Conservation (phyloP, 768 basidiomycete species). For the Lactifluus echinatus region DNA sequence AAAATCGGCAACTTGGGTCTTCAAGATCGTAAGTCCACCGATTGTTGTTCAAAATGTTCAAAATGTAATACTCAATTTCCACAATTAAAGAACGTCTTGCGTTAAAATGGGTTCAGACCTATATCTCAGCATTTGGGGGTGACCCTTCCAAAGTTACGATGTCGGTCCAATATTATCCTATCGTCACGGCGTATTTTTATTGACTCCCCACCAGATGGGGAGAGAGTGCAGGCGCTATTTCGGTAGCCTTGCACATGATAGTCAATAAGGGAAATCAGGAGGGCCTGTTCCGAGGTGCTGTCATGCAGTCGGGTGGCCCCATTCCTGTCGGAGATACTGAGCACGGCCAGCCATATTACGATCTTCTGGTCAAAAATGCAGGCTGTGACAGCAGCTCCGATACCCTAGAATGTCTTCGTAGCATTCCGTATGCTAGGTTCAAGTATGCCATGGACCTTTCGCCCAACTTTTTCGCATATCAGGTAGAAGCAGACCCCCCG, state of each 20-base stretch:
- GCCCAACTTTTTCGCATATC: constrained; percentile 16
- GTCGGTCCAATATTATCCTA: not conserved
- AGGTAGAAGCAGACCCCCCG: not conserved
- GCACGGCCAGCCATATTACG: constrained; percentile 19
- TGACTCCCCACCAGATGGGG: constrained; percentile 24
- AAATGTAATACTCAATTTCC: not conserved
- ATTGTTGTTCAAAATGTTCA: not conserved
- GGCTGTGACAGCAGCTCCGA: constrained; percentile 18
- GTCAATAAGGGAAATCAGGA: constrained; percentile 21
- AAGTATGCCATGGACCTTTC: constrained; percentile 15
- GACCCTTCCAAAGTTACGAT: constrained; percentile 29
- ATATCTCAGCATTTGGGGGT: constrained; percentile 35
- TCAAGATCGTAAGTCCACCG: constrained; percentile 15
- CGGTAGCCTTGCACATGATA: constrained; percentile 26
- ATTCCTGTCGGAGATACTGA: constrained; percentile 19
- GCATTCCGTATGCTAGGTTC: not conserved
- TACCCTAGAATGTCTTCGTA: constrained; percentile 21
- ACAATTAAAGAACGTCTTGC: constrained; percentile 27
- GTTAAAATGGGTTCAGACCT: constrained; percentile 34
- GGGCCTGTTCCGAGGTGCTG: constrained; percentile 22
- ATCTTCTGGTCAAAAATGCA: constrained; percentile 19
- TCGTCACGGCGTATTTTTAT: not conserved
- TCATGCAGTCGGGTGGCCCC: constrained; percentile 26
- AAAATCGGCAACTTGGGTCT: constrained; percentile 19
- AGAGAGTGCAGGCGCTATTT: constrained; percentile 34